These are phyloP conservation scores for Phaeosphaeria sp. DNA, from an alignment of 2,329 filamentous ascomycete genomes.

Conservation along the genomic window DNA sequence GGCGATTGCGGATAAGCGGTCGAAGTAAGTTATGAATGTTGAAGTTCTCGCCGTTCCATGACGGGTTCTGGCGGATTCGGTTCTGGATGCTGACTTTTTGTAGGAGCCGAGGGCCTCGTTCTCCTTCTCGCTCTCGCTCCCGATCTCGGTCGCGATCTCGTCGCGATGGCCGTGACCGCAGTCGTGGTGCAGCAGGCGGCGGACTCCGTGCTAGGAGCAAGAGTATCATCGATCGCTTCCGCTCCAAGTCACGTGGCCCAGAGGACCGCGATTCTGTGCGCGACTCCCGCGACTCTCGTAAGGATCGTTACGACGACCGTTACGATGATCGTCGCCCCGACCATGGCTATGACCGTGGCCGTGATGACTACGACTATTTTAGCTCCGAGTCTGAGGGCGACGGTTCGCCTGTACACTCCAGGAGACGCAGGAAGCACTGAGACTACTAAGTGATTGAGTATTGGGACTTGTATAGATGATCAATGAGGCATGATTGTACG, in stretches of 20 bases:
- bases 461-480: background rate
- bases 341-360: slow-evolving; percentile 23
- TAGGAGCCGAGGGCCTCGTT: slow-evolving; percentile 28
- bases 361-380: slow-evolving; percentile 22
- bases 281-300: background rate
- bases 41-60: too few species aligned
- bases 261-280: slow-evolving; percentile 16
- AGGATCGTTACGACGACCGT: slow-evolving; percentile 5
- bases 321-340: slow-evolving; percentile 17
- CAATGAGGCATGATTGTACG: background rate
- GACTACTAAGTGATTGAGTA: slow-evolving; percentile 10
- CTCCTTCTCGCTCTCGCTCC: slow-evolving; percentile 23
- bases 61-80: background rate
- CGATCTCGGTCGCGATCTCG: slow-evolving; percentile 23
- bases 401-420: slow-evolving; percentile 19
- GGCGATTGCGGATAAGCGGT: slow-evolving; percentile 24
- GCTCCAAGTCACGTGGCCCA: slow-evolving; percentile 29
- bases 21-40: slow-evolving; percentile 26
- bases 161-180: slow-evolving; percentile 16
- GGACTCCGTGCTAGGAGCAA: slow-evolving; percentile 34
- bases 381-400: slow-evolving; percentile 21
- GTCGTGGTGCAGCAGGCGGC: slow-evolving; percentile 7
- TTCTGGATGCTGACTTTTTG: background rate
- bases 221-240: slow-evolving; percentile 32
- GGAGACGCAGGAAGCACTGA: slow-evolving; percentile 15